phyloP scores from a whole-genome alignment of 148 eudicot genomes.

The Spergularia marina region DNA sequence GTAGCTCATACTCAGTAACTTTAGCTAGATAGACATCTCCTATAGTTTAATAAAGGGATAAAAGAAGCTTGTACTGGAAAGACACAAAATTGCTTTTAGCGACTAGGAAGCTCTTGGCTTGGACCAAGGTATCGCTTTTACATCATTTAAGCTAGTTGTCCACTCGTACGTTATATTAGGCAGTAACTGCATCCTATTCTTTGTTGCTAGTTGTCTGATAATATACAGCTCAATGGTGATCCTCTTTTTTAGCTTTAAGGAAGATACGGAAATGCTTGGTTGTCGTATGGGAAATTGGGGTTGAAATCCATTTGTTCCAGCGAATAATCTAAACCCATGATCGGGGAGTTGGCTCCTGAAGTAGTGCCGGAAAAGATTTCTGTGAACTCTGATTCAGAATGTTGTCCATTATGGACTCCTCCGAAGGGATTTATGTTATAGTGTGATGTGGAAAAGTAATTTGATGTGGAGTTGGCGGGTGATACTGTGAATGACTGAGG shows the following conservation, averaged over 20 bases:
- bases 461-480: conserved; percentile 61
- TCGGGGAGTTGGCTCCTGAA: conserved; percentile 73
- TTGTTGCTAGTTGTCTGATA: conserved; percentile 16
- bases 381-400: conserved; percentile 45
- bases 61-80: neutral
- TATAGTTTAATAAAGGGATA: neutral
- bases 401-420: conserved; percentile 35
- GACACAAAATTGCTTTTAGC: conserved; percentile 16
- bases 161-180: conserved; percentile 12
- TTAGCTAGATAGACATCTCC: neutral
- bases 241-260: conserved; percentile 23
- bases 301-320: conserved; percentile 42
- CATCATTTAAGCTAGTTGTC: conserved; percentile 13
- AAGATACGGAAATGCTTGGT: conserved; percentile 37
- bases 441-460: conserved; percentile 50
- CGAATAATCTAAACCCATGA: conserved; percentile 51
- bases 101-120: conserved; percentile 21
- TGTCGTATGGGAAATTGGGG: conserved; percentile 49
- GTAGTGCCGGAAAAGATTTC: conserved; percentile 60
- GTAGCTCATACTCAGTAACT: neutral
- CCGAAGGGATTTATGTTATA: conserved; percentile 40
- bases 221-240: conserved; percentile 10
- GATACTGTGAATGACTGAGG: conserved; percentile 38
- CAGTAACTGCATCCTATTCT: conserved; percentile 2
- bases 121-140: conserved; percentile 7